These are phyloP conservation scores for Aspergillus nanangensis DNA, from an alignment of 495 filamentous ascomycete genomes.

Conservation along the genomic window DNA sequence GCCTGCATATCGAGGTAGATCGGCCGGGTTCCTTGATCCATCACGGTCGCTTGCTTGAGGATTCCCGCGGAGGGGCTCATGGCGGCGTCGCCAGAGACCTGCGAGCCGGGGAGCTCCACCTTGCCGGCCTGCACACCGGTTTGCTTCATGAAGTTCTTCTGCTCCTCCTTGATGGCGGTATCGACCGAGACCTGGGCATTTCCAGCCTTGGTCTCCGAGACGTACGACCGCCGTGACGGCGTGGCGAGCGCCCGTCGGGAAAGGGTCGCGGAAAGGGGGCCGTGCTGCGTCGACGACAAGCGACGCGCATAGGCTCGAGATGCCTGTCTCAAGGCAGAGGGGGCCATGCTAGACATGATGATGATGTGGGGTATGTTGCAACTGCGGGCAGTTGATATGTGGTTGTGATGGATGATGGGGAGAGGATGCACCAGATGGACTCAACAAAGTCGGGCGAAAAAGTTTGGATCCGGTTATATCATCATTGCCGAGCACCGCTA, in stretches of 20 bases:
- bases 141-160: slow-evolving; percentile 69
- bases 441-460: slow-evolving; percentile 12
- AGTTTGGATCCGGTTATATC: slow-evolving; percentile 26
- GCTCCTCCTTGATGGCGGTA: slow-evolving; percentile 76
- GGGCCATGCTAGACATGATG: slow-evolving; percentile 68
- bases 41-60: slow-evolving; percentile 84
- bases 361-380: slow-evolving; percentile 17
- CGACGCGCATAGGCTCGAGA: slow-evolving; percentile 62
- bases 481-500: slow-evolving; percentile 25
- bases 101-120: slow-evolving; percentile 52
- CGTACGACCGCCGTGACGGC: slow-evolving; percentile 59
- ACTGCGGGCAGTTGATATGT: slow-evolving; percentile 13
- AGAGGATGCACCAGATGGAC: too few relatives aligned
- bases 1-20: slow-evolving; percentile 99
- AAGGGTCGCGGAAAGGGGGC: slow-evolving; percentile 39
- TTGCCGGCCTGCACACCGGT: slow-evolving; percentile 57
- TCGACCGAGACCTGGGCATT: slow-evolving; percentile 81
- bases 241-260: slow-evolving; percentile 40
- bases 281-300: slow-evolving; percentile 37
- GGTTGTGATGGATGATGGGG: slow-evolving; percentile 5
- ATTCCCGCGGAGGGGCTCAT: slow-evolving; percentile 84
- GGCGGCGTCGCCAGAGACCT: slow-evolving; percentile 57
- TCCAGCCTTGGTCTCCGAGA: slow-evolving; percentile 75
- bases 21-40: slow-evolving; percentile 90
- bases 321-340: slow-evolving; percentile 71